Percentiles rank a stretch among this genome's conserved stretches.
These are phyloP conservation scores for Cryphonectria nitschkei DNA, from an alignment of 2,329 filamentous ascomycete genomes.

Conservation along the genomic window DNA sequence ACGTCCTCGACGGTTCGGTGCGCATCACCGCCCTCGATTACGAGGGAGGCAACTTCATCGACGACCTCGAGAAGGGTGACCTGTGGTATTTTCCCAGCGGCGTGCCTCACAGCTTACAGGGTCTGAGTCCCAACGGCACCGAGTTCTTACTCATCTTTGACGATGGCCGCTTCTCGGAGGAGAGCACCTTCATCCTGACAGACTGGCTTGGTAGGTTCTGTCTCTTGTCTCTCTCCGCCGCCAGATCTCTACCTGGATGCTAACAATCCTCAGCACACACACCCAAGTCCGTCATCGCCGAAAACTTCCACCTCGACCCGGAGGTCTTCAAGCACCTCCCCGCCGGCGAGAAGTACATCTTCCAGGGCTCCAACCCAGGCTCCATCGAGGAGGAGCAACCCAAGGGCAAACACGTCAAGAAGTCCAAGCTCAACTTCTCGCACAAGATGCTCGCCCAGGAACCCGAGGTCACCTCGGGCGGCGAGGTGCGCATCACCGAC, in stretches of 20 bases:
- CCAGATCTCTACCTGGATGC: not conserved
- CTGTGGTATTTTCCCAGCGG: slow-evolving; percentile 82
- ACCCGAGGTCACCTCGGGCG: slow-evolving; percentile 68
- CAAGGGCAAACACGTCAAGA: slow-evolving; percentile 62
- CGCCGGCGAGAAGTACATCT: slow-evolving; percentile 74
- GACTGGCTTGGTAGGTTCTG: slow-evolving; percentile 66
- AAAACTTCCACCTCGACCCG: slow-evolving; percentile 75
- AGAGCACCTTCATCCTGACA: slow-evolving; percentile 72
- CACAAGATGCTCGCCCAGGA: slow-evolving; percentile 73
- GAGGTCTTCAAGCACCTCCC: slow-evolving; percentile 73
- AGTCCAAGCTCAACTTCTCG: slow-evolving; percentile 70
- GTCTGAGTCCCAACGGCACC: slow-evolving; percentile 64
- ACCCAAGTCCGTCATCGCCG: slow-evolving; percentile 70
- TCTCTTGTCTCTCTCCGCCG: not conserved
- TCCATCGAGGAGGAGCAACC: slow-evolving; percentile 69
- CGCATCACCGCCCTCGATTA: slow-evolving; percentile 75
- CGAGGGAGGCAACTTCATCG: slow-evolving; percentile 76
- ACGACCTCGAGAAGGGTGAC: slow-evolving; percentile 76
- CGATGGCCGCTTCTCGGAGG: slow-evolving; percentile 56
- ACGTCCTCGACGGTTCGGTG: slow-evolving; percentile 71
- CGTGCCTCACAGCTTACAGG: slow-evolving; percentile 77
- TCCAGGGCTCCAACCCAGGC: slow-evolving; percentile 68
- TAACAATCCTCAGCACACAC: slow-evolving; percentile 61
- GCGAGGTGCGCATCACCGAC: slow-evolving; percentile 74
- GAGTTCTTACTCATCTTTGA: slow-evolving; percentile 55